A percentile compares a stretch with the other conserved stretches of the same genome.
phyloP scores from a whole-genome alignment of 2,329 filamentous ascomycete genomes.

The Mycosphaerella sp. region DNA sequence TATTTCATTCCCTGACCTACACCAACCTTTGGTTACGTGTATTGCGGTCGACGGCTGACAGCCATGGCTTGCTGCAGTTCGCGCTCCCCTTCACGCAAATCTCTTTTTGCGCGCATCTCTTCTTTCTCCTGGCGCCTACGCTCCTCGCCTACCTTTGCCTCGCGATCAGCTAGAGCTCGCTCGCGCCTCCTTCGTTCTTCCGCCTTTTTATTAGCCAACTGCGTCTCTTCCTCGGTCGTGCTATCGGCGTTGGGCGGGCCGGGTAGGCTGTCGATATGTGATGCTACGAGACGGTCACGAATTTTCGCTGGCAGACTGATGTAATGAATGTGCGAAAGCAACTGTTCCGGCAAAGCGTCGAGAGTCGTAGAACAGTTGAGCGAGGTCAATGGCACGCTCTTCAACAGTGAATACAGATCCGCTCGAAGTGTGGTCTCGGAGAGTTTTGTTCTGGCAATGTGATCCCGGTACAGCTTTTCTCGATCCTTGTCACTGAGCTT shows the following conservation, averaged over 20 bases:
- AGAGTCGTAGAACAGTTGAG: conserved; percentile 56
- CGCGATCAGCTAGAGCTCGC: conserved; percentile 21
- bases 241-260: conserved; percentile 32
- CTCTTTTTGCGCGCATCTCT: conserved; percentile 17
- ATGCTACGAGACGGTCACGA: conserved; percentile 60
- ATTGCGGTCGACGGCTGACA: not conserved
- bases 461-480: conserved; percentile 73
- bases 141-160: conserved; percentile 24
- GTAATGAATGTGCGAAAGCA: conserved; percentile 64
- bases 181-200: conserved; percentile 22
- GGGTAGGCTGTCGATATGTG: conserved; percentile 59
- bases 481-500: conserved; percentile 58
- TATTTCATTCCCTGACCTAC: not conserved
- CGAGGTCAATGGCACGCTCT: conserved; percentile 50
- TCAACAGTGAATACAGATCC: conserved; percentile 62
- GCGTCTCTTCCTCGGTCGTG: conserved; percentile 49
- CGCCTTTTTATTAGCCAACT: conserved; percentile 27
- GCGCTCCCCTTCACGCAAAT: conserved; percentile 21
- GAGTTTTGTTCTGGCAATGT: conserved; percentile 60
- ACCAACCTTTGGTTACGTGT: not conserved
- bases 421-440: conserved; percentile 60
- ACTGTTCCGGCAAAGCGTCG: conserved; percentile 53
- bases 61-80: conserved; percentile 21
- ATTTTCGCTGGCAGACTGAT: conserved; percentile 57
- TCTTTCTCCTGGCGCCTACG: conserved; percentile 16